Conservation (phyloP, 139 green algal species). For the Trebouxia sp. region DNA sequence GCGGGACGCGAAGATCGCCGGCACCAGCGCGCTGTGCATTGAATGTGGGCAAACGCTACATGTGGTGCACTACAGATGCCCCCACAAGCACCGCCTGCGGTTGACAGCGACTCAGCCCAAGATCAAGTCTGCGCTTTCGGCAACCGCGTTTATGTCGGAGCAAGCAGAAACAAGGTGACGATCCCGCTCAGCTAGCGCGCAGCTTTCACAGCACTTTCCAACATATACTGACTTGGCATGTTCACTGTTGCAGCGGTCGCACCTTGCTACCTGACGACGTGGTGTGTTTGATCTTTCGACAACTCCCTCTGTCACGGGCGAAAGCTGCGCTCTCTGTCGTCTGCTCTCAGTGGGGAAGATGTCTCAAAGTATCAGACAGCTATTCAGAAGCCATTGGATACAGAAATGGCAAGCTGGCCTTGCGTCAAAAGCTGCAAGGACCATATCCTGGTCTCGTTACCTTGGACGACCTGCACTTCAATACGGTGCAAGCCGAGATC, state of each 20-base stretch:
- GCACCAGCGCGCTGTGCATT: too few relatives aligned
- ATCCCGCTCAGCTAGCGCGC: too few relatives aligned
- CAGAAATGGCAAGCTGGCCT: not conserved
- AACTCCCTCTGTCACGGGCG: not conserved
- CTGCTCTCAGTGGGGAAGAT: not conserved
- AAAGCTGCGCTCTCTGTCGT: constrained; percentile 2
- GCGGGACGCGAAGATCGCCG: too few relatives aligned
- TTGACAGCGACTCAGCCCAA: too few relatives aligned
- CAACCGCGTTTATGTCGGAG: too few relatives aligned
- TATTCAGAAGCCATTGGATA: not conserved
- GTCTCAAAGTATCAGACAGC: not conserved
- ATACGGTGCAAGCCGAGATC: not conserved
- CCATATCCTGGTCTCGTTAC: not conserved
- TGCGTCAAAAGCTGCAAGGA: not conserved
- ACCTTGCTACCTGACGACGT: not conserved
- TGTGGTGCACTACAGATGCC: too few relatives aligned
- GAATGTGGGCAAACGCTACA: too few relatives aligned
- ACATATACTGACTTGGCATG: not conserved
- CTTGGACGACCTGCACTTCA: constrained; percentile 1
- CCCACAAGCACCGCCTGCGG: too few relatives aligned
- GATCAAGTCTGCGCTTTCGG: too few relatives aligned
- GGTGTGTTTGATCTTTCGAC: not conserved
- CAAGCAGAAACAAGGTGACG: too few relatives aligned
- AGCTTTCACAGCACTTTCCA: too few relatives aligned
- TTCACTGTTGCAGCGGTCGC: not conserved